Conservation (phyloP, 306 rosid species). For the Prunus mume region DNA sequence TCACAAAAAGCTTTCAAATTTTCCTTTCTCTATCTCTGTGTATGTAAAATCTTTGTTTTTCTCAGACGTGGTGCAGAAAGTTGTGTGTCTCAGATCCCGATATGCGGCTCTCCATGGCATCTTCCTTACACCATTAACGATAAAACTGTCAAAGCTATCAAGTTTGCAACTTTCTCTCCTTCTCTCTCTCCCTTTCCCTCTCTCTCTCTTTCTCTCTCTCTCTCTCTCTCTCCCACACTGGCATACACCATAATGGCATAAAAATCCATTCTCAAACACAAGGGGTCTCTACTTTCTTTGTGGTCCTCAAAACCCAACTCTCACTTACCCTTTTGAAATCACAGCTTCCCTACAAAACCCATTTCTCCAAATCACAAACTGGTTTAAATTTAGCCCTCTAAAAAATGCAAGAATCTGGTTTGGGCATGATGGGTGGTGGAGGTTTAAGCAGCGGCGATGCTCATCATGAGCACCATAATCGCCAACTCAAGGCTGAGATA, state of each 20-base stretch:
- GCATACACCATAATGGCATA: not conserved
- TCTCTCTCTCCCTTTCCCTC: conserved; percentile 3
- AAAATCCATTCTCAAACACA: not conserved
- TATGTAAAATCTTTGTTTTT: conserved; percentile 59
- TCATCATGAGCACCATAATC: conserved; percentile 33
- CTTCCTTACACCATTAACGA: conserved; percentile 25
- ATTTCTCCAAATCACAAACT: not conserved
- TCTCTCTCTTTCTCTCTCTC: not conserved
- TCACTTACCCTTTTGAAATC: not conserved
- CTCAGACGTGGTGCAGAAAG: conserved; percentile 65
- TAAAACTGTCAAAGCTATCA: conserved; percentile 13
- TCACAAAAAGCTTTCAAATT: conserved; percentile 8
- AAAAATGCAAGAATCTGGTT: conserved; percentile 68
- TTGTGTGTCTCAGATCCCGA: conserved; percentile 76
- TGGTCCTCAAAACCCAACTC: conserved; percentile 9
- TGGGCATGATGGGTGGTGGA: conserved; percentile 64
- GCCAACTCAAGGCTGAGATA: conserved; percentile 73
- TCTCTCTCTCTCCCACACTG: not conserved
- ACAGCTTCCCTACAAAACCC: not conserved
- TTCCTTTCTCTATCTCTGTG: conserved; percentile 37
- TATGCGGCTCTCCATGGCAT: conserved; percentile 22
- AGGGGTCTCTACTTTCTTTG: not conserved
- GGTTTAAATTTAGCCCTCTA: not conserved
- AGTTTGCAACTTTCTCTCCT: not conserved
- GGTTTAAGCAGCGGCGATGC: conserved; percentile 28